These are phyloP conservation scores for Penicillium daleae DNA, from an alignment of 495 filamentous ascomycete species.

Conservation along the genomic window DNA sequence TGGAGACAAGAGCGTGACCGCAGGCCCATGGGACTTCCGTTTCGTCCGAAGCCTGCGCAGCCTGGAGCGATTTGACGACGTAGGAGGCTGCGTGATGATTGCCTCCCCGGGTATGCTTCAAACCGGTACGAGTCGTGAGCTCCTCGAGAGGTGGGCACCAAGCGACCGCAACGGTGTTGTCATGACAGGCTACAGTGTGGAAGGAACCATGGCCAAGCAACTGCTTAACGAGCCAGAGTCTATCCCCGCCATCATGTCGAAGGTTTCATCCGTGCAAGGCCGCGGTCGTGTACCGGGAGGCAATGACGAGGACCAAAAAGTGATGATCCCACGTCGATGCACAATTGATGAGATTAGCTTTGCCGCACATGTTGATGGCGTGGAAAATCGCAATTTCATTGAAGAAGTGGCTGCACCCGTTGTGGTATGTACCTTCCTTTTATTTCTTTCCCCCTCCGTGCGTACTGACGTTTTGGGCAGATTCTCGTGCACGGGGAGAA, in stretches of 20 bases:
- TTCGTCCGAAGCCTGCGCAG: constrained; percentile 88
- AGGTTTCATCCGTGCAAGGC: constrained; percentile 59
- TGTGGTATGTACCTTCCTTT: constrained; percentile 64
- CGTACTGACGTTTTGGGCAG: constrained; percentile 39
- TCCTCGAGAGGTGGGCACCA: constrained; percentile 94
- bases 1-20: constrained; percentile 68
- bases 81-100: constrained; percentile 95
- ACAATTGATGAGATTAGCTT: constrained; percentile 92
- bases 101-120: constrained; percentile 97
- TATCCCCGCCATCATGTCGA: constrained; percentile 90
- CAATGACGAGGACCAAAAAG: constrained; percentile 68
- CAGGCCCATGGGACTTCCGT: constrained; percentile 95
- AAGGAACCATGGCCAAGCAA: constrained; percentile 97
- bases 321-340: constrained; percentile 91
- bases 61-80: constrained; percentile 93
- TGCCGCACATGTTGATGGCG: constrained; percentile 95
- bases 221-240: constrained; percentile 90
- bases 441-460: background rate
- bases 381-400: constrained; percentile 92
- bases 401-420: constrained; percentile 89
- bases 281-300: constrained; percentile 51
- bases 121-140: constrained; percentile 87
- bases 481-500: constrained; percentile 97
- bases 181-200: constrained; percentile 96
- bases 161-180: constrained; percentile 94